Evolutionary conservation across 1,284 basidiomycete genomes (phyloP).

Genomic region (Agroathelia rolfsii): DNA sequence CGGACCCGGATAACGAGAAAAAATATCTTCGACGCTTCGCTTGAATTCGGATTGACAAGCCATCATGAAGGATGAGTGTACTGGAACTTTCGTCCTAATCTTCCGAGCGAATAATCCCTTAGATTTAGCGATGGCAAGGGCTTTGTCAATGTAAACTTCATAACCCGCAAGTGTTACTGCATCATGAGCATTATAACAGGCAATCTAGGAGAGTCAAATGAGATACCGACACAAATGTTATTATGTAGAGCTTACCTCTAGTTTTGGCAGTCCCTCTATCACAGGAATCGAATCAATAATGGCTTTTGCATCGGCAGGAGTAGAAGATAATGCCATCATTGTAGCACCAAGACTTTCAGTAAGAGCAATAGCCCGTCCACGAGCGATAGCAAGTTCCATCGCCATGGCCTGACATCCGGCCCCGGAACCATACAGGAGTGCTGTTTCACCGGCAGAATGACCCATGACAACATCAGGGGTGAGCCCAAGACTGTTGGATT

Average conservation of each 20-base stretch:
- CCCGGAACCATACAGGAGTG: constrained; percentile 32
- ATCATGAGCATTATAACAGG: constrained; percentile 27
- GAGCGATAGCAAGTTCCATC: constrained; percentile 28
- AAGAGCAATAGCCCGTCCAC: constrained; percentile 24
- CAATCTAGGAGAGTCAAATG: constrained; percentile 21
- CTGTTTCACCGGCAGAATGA: constrained; percentile 33
- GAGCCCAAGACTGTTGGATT: constrained; percentile 21
- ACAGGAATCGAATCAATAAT: no score
- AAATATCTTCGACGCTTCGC: constrained; percentile 16
- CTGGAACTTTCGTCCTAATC: constrained; percentile 22
- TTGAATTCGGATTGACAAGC: constrained; percentile 18
- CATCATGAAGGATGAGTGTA: constrained; percentile 26
- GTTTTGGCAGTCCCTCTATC: no score
- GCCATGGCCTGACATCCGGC: constrained; percentile 28
- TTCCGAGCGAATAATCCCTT: constrained; percentile 22
- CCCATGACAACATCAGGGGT: constrained; percentile 28
- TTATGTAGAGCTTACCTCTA: constrained; percentile 6
- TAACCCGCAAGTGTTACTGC: constrained; percentile 26
- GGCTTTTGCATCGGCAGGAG: constrained; percentile 13
- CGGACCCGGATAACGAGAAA: constrained; percentile 14
- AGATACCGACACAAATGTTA: no score
- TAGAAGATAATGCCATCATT: constrained; percentile 34
- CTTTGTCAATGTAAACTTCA: constrained; percentile 18
- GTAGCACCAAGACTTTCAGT: constrained; percentile 23
- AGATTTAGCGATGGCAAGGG: constrained; percentile 17